Conservation (phyloP, 306 rosid species). For the Quillaja saponaria region DNA sequence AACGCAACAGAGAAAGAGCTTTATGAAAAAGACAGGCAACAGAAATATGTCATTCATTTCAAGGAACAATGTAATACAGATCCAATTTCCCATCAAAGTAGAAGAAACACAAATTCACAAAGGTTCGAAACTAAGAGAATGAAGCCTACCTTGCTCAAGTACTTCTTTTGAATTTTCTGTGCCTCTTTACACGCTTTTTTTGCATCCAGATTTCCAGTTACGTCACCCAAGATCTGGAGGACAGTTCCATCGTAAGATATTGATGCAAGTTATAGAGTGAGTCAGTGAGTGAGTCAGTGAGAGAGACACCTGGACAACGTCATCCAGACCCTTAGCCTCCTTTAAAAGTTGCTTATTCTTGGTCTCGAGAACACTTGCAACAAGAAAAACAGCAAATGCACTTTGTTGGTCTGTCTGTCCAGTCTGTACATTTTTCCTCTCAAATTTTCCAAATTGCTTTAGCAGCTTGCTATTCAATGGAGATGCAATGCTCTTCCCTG, state of each 20-base stretch:
- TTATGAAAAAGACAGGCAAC: too few species aligned
- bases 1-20: not conserved
- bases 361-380: constrained; percentile 85
- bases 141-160: constrained; percentile 68
- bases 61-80: too few species aligned
- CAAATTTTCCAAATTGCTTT: constrained; percentile 85
- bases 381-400: constrained; percentile 74
- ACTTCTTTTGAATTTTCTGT: constrained; percentile 83
- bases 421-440: constrained; percentile 63
- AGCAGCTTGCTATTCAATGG: constrained; percentile 51
- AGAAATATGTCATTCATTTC: too few species aligned
- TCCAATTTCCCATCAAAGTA: too few species aligned
- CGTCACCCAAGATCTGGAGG: constrained; percentile 75
- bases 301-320: constrained; percentile 66
- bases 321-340: constrained; percentile 93
- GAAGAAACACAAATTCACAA: too few species aligned
- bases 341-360: constrained; percentile 71
- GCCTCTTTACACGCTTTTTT: constrained; percentile 79
- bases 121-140: constrained; percentile 7
- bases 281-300: constrained; percentile 19
- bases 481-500: constrained; percentile 30
- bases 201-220: constrained; percentile 79
- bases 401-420: constrained; percentile 52
- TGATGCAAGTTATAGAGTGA: constrained; percentile 31
- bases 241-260: too few species aligned